A percentile compares a stretch with the other conserved stretches of the same genome.
These are phyloP conservation scores for Amanita jacksonii DNA, from an alignment of 768 basidiomycete genomes.

Conservation along the genomic window DNA sequence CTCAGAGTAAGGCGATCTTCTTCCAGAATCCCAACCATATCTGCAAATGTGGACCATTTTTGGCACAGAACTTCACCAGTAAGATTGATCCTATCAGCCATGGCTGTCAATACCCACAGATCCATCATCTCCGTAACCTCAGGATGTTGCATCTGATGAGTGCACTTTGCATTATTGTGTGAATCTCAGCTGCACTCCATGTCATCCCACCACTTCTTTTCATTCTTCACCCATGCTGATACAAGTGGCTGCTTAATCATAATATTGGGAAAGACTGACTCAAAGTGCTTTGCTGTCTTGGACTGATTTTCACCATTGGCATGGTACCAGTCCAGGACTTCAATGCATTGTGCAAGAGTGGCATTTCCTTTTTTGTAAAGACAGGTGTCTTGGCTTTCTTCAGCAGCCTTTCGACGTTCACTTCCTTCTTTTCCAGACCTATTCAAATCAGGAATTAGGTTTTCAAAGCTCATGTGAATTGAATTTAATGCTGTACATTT, in stretches of 20 bases:
- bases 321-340: slow-evolving; percentile 27
- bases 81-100: slow-evolving; percentile 20
- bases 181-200: too few species aligned
- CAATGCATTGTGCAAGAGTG: slow-evolving; percentile 22
- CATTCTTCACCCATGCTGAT: slow-evolving; percentile 18
- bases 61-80: slow-evolving; percentile 25
- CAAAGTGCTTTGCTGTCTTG: slow-evolving; percentile 22
- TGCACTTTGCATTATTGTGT: neutral
- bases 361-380: slow-evolving; percentile 21
- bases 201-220: too few species aligned
- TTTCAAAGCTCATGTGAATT: neutral
- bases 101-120: slow-evolving; percentile 27
- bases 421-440: slow-evolving; percentile 1
- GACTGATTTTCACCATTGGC: slow-evolving; percentile 22
- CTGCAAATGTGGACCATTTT: slow-evolving; percentile 27
- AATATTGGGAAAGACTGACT: slow-evolving; percentile 22
- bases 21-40: slow-evolving; percentile 19
- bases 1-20: slow-evolving; percentile 25
- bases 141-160: slow-evolving; percentile 20
- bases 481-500: neutral
- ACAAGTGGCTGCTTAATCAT: slow-evolving; percentile 23
- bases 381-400: neutral
- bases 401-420: slow-evolving; percentile 2
- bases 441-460: neutral
- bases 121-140: slow-evolving; percentile 26